Evolutionary conservation across 495 filamentous ascomycete species (phyloP).

Genomic region (Talaromyces liani): DNA sequence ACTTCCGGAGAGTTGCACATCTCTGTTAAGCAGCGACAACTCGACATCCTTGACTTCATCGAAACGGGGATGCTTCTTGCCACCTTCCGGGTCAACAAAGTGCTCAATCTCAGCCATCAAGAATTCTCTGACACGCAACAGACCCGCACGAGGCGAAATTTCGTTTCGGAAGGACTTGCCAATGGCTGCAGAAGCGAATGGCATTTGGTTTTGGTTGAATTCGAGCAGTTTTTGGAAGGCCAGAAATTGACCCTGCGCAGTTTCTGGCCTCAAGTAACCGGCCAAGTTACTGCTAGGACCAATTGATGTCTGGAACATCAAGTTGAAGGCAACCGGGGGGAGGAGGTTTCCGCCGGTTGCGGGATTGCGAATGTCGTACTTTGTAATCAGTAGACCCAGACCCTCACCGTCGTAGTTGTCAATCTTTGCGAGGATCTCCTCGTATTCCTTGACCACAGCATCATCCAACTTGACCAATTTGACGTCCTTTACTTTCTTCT

Average conservation of each 20-base stretch:
- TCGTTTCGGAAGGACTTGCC: constrained; percentile 73
- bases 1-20: constrained; percentile 62
- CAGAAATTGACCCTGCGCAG: constrained; percentile 62
- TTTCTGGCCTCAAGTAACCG: constrained; percentile 59
- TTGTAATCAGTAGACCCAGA: constrained; percentile 54
- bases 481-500: constrained; percentile 52
- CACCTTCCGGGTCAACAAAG: constrained; percentile 62
- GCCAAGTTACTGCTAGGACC: constrained; percentile 58
- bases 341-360: constrained; percentile 49
- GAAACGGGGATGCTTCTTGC: constrained; percentile 63
- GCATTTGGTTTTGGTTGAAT: constrained; percentile 64
- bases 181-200: constrained; percentile 67
- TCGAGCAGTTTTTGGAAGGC: constrained; percentile 64
- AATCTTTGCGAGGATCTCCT: constrained; percentile 62
- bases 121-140: constrained; percentile 64
- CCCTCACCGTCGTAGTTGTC: constrained; percentile 64
- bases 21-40: constrained; percentile 59
- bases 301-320: constrained; percentile 69
- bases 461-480: constrained; percentile 59
- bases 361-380: constrained; percentile 61
- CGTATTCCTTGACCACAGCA: constrained; percentile 56
- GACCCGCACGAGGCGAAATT: constrained; percentile 60
- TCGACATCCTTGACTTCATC: constrained; percentile 54
- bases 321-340: constrained; percentile 63
- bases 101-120: constrained; percentile 72